Conservation (phyloP, 2,329 filamentous ascomycete genomes). For the Fusarium xylarioides region DNA sequence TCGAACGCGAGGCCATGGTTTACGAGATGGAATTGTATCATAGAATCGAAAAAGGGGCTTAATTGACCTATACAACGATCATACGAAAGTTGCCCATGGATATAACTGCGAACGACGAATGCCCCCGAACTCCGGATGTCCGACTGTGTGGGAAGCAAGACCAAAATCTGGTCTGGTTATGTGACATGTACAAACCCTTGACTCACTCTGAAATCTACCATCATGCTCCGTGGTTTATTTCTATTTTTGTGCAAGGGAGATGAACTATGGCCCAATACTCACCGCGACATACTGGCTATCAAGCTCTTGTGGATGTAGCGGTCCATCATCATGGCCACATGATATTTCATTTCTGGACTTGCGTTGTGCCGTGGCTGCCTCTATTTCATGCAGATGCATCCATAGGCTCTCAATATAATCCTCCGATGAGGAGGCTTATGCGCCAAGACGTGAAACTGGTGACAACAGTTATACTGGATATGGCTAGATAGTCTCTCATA, state of each 20-base stretch:
- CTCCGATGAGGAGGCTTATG: neutral
- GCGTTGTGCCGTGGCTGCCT: neutral
- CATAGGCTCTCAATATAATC: neutral
- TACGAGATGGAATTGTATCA: conserved; percentile 53
- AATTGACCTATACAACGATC: conserved; percentile 47
- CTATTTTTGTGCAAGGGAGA: conserved; percentile 89
- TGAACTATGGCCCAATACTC: conserved; percentile 68
- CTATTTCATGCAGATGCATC: neutral
- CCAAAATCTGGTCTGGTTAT: neutral
- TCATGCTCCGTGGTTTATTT: conserved; percentile 73
- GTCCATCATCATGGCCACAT: conserved; percentile 76
- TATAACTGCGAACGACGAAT: neutral
- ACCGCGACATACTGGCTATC: conserved; percentile 66
- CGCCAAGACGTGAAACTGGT: neutral
- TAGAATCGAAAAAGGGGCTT: conserved; percentile 50
- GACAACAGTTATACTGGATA: neutral
- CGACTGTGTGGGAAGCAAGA: conserved; percentile 4
- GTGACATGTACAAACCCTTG: conserved; percentile 59
- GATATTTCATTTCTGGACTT: neutral
- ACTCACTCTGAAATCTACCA: conserved; percentile 84
- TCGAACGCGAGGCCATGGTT: conserved; percentile 36
- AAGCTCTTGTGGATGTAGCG: conserved; percentile 66
- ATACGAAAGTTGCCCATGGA: neutral
- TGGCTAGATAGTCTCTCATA: neutral
- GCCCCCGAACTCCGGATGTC: neutral